phyloP scores from a whole-genome alignment of 176 grass and related monocot genomes.

The Aegilops sharonensis region DNA sequence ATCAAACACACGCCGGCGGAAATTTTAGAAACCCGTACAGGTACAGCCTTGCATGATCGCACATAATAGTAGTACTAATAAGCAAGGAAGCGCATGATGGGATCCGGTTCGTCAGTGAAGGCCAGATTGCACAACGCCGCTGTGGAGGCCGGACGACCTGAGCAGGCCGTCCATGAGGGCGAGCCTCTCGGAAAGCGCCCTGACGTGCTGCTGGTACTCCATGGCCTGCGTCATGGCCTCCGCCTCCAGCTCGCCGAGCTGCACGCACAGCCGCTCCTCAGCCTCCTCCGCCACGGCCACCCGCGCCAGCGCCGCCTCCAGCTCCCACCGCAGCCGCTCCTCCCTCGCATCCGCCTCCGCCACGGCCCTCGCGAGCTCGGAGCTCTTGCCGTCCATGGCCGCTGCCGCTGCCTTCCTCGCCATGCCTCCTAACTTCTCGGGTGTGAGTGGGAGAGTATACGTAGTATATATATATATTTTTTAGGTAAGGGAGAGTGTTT shows the following conservation, averaged over 20 bases:
- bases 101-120: neutral
- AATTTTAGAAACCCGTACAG: neutral
- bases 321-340: slow-evolving; percentile 50
- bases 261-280: slow-evolving; percentile 70
- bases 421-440: neutral
- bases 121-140: neutral
- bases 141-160: slow-evolving; percentile 6
- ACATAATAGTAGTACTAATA: neutral
- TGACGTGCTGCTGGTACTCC: slow-evolving; percentile 50
- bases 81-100: neutral
- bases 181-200: slow-evolving; percentile 64
- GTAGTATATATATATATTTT: neutral
- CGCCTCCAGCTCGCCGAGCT: slow-evolving; percentile 80
- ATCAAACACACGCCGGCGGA: neutral
- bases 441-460: neutral
- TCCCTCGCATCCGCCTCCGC: slow-evolving; percentile 53
- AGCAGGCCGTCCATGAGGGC: slow-evolving; percentile 41
- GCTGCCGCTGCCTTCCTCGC: neutral
- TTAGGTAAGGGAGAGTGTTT: neutral
- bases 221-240: slow-evolving; percentile 56
- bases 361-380: slow-evolving; percentile 57
- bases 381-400: slow-evolving; percentile 31
- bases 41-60: neutral
- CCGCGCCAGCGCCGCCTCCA: slow-evolving; percentile 55
- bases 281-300: slow-evolving; percentile 61